Evolutionary conservation across 176 grass and related monocot genomes (phyloP), one percentile per base, ranked within the genome.

Genomic region (Puccinellia tenuiflora): DNA sequence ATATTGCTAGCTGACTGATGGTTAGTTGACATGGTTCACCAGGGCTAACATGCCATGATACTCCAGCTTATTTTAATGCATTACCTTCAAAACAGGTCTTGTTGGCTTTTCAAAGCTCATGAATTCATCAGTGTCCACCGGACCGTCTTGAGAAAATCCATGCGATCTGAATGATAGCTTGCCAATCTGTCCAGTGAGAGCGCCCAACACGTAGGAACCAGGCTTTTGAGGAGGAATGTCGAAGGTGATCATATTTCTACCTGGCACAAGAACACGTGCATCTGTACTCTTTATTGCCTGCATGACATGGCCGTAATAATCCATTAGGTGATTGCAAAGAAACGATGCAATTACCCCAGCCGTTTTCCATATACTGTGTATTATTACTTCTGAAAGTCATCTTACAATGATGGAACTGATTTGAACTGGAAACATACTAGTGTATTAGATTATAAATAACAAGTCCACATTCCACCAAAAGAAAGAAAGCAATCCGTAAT

Each of bases 51-150:
- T 73, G 67, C 72, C 22, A 81, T 17, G 40, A 39, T 52, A 65
- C 0, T 79, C 66, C 24, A 68, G 30, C 10, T 47, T 26, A 69
- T 62, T 80, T 55, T 37, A 64, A 79, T 77, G 68, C 68, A 67
- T 67, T 90, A 96, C 97, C 93, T 96, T 99, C 81, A 99, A 88
- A 88, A 99, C 91, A 79, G 93, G 91, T 76, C 91, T 88, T 68
- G 93, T 94, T 84, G 97, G 97, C 78, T 94, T 99, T 75, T 99
- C 93, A 79, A 94, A 96, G 75, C 96, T 99, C 93, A 99, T 96
- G 76, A 96, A 94, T 72, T 99, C 97, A 79, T 99, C 97, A 76
- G 74, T 94, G 59, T 91, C 93, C 48, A 88, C 85, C 25, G 97
- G 91, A 65, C 97, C 93, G 50, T 87, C 97, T 85, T 99, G 94